A percentile compares a stretch with the other conserved stretches of the same genome.
Conservation (phyloP, 306 rosid species). For the Alnus glutinosa region DNA sequence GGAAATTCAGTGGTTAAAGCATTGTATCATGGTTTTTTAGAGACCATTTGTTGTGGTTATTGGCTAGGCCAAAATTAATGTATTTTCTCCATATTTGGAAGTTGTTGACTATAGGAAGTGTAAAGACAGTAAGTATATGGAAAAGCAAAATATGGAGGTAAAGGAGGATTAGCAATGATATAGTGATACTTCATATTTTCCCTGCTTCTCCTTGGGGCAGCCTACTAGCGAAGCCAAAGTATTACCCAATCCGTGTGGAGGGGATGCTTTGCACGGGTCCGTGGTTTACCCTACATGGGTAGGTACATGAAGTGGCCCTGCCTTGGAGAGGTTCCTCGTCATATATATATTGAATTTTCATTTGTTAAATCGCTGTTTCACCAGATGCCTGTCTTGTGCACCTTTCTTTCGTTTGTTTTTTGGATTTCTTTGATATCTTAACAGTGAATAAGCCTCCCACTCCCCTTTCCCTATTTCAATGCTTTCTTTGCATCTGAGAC, state of each 20-base stretch:
- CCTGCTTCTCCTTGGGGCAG: neutral
- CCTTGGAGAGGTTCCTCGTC: neutral
- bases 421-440: neutral
- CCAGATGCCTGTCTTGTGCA: neutral
- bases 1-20: neutral
- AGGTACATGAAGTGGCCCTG: too few relatives aligned
- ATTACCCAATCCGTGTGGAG: too few relatives aligned
- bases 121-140: neutral
- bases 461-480: neutral
- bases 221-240: too few relatives aligned
- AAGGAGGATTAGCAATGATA: neutral
- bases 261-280: too few relatives aligned
- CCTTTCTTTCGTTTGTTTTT: neutral
- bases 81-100: neutral
- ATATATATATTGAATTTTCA: neutral
- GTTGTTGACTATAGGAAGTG: neutral
- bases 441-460: neutral
- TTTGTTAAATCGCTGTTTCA: neutral
- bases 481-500: neutral
- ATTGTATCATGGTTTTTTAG: neutral
- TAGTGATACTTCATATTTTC: neutral
- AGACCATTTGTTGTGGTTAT: neutral
- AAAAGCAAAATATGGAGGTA: neutral
- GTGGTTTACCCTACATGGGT: too few relatives aligned
- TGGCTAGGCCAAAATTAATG: neutral